Percentiles rank a stretch among this genome's conserved stretches.
phyloP scores from a whole-genome alignment of 2,329 filamentous ascomycete genomes.

The Diplodia sapinea region DNA sequence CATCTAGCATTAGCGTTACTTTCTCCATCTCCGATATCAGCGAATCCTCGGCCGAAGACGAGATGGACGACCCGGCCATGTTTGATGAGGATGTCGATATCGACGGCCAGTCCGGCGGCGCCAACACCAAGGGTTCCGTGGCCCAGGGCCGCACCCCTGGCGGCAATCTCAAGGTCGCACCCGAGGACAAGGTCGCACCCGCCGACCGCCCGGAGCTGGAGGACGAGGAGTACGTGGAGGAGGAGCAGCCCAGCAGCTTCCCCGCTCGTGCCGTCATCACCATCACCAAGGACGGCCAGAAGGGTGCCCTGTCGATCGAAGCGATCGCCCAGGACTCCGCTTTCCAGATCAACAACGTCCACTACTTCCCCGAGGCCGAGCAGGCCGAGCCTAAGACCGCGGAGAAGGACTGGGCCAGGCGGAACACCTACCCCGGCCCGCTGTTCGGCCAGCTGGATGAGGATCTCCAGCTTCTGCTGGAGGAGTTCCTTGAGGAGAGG shows the following conservation, averaged over 20 bases:
- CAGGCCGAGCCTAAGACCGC: conserved; percentile 77
- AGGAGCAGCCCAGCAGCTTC: conserved; percentile 64
- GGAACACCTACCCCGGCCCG: conserved; percentile 85
- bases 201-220: conserved; percentile 63
- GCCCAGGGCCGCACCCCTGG: conserved; percentile 59
- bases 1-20: conserved; percentile 72
- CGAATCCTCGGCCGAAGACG: conserved; percentile 54
- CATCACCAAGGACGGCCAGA: conserved; percentile 78
- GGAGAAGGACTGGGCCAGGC: conserved; percentile 76
- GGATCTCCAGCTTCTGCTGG: conserved; percentile 89
- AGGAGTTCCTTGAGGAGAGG: conserved; percentile 93
- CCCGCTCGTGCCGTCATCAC: conserved; percentile 85
- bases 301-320: conserved; percentile 86
- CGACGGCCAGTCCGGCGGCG: conserved; percentile 60
- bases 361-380: conserved; percentile 79
- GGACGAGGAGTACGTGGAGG: conserved; percentile 61
- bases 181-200: conserved; percentile 63
- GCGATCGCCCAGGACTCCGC: conserved; percentile 83
- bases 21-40: conserved; percentile 87
- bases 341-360: conserved; percentile 88
- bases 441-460: conserved; percentile 94
- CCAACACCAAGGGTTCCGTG: conserved; percentile 62
- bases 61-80: conserved; percentile 63
- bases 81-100: conserved; percentile 59
- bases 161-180: conserved; percentile 60